Percentiles rank a stretch among this genome's conserved stretches.
These are phyloP conservation scores for Theobroma grandiflorum DNA, from an alignment of 441 rosid genomes.

Conservation along the genomic window DNA sequence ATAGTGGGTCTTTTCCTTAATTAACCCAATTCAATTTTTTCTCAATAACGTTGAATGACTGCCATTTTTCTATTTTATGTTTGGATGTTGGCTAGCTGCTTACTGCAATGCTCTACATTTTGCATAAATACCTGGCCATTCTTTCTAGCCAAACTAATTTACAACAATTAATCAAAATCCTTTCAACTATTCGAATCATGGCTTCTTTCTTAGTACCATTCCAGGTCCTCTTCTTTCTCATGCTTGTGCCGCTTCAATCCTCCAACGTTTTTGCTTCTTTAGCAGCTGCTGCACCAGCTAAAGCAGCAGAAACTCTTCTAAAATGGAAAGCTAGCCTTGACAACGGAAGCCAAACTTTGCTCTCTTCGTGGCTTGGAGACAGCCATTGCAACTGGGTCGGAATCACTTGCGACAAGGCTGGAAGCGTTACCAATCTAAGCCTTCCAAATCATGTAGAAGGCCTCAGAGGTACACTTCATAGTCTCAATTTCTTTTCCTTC, in stretches of 20 bases:
- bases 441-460: neutral
- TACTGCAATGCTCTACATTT: too few relatives aligned
- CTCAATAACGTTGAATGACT: neutral
- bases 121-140: too few relatives aligned
- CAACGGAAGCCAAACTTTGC: constrained; percentile 11
- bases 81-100: too few relatives aligned
- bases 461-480: constrained; percentile 29
- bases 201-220: too few relatives aligned
- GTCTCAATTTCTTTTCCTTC: constrained; percentile 27
- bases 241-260: neutral
- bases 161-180: neutral
- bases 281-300: neutral
- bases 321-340: constrained; percentile 36
- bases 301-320: constrained; percentile 25
- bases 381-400: constrained; percentile 22
- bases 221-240: neutral
- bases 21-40: too few relatives aligned
- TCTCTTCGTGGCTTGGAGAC: constrained; percentile 26
- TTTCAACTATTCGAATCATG: neutral
- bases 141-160: too few relatives aligned
- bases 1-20: too few relatives aligned
- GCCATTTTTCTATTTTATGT: neutral
- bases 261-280: neutral
- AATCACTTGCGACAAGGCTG: constrained; percentile 9
- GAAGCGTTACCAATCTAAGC: constrained; percentile 6